Evolutionary conservation across 768 basidiomycete genomes (phyloP).

Genomic region (Hypholoma fasciculare): DNA sequence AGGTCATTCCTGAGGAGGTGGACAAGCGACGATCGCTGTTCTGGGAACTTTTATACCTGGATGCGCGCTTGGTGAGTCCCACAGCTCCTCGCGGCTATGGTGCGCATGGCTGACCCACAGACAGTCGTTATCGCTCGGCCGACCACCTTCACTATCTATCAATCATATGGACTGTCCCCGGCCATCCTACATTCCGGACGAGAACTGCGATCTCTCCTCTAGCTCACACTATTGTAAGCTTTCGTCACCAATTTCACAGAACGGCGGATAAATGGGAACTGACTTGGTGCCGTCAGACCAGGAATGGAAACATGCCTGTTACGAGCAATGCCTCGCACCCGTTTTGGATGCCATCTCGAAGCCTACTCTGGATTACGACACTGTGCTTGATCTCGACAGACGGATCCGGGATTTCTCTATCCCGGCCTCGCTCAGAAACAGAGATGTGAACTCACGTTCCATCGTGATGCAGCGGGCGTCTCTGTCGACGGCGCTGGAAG

Average conservation of each 20-base stretch:
- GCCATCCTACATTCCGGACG: conserved; percentile 45
- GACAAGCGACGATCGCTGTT: conserved; percentile 68
- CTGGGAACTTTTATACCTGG: conserved; percentile 70
- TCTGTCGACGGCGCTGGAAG: conserved; percentile 58
- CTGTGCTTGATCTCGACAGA: conserved; percentile 55
- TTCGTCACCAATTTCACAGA: not conserved
- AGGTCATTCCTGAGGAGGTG: conserved; percentile 69
- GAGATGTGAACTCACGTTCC: conserved; percentile 40
- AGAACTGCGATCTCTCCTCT: conserved; percentile 34
- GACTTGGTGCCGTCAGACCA: conserved; percentile 44
- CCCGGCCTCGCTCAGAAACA: conserved; percentile 47
- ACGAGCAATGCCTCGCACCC: conserved; percentile 57
- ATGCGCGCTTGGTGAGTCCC: conserved; percentile 53
- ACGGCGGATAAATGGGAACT: not conserved
- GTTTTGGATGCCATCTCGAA: conserved; percentile 59
- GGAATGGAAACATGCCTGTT: conserved; percentile 71
- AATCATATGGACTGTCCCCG: conserved; percentile 59
- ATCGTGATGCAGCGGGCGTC: conserved; percentile 62
- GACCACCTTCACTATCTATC: conserved; percentile 65
- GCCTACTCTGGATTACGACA: conserved; percentile 49
- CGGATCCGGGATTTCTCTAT: conserved; percentile 62
- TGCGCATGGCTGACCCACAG: not conserved
- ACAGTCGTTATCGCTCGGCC: conserved; percentile 63
- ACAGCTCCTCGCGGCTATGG: too few species aligned
- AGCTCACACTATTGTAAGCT: conserved; percentile 44